phyloP scores from a whole-genome alignment of 1,284 basidiomycete species.

The Pseudozyma pruni region DNA sequence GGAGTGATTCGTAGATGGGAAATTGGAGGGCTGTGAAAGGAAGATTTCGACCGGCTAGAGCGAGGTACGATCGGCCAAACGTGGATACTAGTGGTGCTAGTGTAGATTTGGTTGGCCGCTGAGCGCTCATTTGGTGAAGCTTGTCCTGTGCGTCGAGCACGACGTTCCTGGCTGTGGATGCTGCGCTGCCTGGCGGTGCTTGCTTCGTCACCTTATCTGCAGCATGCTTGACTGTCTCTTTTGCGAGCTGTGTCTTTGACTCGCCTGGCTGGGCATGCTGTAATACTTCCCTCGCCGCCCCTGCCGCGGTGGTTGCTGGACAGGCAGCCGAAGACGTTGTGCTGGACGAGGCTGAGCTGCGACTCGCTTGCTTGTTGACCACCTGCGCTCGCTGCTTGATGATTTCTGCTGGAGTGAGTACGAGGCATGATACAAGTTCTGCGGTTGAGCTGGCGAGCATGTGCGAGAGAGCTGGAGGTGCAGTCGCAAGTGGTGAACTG shows the following conservation, averaged over 20 bases:
- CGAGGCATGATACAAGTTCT: slow-evolving; percentile 56
- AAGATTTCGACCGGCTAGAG: slow-evolving; percentile 58
- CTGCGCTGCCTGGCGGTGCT: slow-evolving; percentile 39
- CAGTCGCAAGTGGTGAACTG: slow-evolving; percentile 34
- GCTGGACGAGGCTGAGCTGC: neutral
- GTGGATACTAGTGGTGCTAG: slow-evolving; percentile 27
- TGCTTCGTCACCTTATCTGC: slow-evolving; percentile 34
- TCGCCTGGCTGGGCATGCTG: slow-evolving; percentile 7
- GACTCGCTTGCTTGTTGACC: slow-evolving; percentile 40
- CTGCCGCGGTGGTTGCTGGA: slow-evolving; percentile 16
- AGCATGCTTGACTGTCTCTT: slow-evolving; percentile 25
- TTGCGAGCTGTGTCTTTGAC: slow-evolving; percentile 18
- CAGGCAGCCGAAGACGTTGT: slow-evolving; percentile 5
- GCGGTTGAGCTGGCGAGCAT: slow-evolving; percentile 50
- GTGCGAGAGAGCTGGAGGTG: slow-evolving; percentile 45
- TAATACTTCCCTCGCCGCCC: slow-evolving; percentile 29
- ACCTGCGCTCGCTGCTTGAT: slow-evolving; percentile 62
- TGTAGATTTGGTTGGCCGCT: slow-evolving; percentile 2
- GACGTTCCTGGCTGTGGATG: slow-evolving; percentile 33
- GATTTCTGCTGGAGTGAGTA: slow-evolving; percentile 60
- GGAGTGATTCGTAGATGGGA: slow-evolving; percentile 58
- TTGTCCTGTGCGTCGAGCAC: slow-evolving; percentile 29
- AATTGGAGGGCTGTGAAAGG: slow-evolving; percentile 64
- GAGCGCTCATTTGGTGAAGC: slow-evolving; percentile 13
- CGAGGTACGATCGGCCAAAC: slow-evolving; percentile 49